These are phyloP conservation scores for Colletotrichum simmondsii DNA, from an alignment of 2,329 filamentous ascomycete species.

Conservation along the genomic window DNA sequence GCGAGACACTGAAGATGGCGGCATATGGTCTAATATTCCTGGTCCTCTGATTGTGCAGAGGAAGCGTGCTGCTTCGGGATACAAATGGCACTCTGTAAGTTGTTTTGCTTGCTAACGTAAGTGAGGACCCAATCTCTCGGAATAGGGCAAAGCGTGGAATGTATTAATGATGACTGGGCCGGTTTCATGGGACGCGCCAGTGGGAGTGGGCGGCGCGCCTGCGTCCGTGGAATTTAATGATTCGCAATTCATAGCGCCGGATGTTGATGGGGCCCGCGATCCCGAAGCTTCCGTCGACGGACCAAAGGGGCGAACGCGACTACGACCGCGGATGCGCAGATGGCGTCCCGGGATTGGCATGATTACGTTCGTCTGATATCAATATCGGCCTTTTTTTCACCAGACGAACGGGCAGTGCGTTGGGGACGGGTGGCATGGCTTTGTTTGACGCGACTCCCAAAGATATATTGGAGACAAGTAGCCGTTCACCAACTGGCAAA, in stretches of 20 bases:
- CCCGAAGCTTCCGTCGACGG: neutral
- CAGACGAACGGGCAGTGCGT: neutral
- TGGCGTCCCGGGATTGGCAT: neutral
- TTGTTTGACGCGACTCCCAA: neutral
- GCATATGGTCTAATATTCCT: neutral
- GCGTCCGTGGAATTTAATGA: neutral
- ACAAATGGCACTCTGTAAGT: too few species aligned
- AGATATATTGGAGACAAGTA: neutral
- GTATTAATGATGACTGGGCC: neutral
- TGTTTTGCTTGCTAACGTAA: too few species aligned
- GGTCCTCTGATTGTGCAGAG: too few species aligned
- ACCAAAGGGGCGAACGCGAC: neutral
- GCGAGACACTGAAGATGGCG: conserved; percentile 1
- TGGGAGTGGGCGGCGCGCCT: conserved; percentile 2
- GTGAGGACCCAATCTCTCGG: neutral
- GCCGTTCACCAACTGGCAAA: neutral
- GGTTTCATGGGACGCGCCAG: neutral
- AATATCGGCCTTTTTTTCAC: neutral
- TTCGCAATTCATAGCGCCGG: neutral
- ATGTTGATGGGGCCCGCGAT: neutral
- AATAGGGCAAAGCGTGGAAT: neutral
- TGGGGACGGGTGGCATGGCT: neutral
- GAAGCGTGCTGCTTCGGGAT: too few species aligned
- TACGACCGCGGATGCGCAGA: neutral
- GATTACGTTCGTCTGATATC: conserved; percentile 17